Percentiles rank a stretch among this genome's conserved stretches.
Evolutionary conservation across 2,329 filamentous ascomycete genomes (phyloP).

Genomic region (Colletotrichum aenigma): DNA sequence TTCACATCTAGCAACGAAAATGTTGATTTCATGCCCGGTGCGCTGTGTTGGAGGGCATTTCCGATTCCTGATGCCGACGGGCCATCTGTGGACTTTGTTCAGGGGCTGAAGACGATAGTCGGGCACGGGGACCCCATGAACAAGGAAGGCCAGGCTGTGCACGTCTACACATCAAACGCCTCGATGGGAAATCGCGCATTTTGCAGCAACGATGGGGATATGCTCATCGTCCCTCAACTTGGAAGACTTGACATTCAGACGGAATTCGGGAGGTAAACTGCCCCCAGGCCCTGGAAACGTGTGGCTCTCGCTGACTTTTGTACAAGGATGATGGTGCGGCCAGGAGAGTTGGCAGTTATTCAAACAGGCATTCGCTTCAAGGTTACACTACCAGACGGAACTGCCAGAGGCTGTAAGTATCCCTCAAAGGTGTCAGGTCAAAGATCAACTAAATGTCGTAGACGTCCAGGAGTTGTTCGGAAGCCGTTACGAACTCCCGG

Average conservation of each 20-base stretch:
- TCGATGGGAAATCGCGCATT: constrained; percentile 50
- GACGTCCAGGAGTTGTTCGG: constrained; percentile 70
- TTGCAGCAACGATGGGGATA: constrained; percentile 65
- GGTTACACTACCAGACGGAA: constrained; percentile 57
- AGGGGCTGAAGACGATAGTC: constrained; percentile 52
- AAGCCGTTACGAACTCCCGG: constrained; percentile 65
- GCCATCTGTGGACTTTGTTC: constrained; percentile 43
- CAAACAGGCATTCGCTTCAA: constrained; percentile 67
- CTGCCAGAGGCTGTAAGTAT: constrained; percentile 55
- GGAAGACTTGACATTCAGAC: constrained; percentile 70
- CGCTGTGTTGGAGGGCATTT: constrained; percentile 46
- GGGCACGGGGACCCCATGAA: constrained; percentile 56
- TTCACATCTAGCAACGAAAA: constrained; percentile 43
- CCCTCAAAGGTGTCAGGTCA: neutral
- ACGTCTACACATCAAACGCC: constrained; percentile 51
- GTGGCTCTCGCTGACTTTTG: neutral
- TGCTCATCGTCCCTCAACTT: constrained; percentile 67
- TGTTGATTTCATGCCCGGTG: constrained; percentile 41
- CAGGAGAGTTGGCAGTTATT: constrained; percentile 68
- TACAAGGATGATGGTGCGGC: constrained; percentile 52
- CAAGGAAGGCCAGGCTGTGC: constrained; percentile 51
- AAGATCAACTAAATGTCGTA: constrained; percentile 1
- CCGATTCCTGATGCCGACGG: constrained; percentile 9
- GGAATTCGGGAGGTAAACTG: constrained; percentile 58
- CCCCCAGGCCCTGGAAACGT: constrained; percentile 8